Conservation (phyloP, 176 grass and related monocot species). For the Calamus simplicifolius region DNA sequence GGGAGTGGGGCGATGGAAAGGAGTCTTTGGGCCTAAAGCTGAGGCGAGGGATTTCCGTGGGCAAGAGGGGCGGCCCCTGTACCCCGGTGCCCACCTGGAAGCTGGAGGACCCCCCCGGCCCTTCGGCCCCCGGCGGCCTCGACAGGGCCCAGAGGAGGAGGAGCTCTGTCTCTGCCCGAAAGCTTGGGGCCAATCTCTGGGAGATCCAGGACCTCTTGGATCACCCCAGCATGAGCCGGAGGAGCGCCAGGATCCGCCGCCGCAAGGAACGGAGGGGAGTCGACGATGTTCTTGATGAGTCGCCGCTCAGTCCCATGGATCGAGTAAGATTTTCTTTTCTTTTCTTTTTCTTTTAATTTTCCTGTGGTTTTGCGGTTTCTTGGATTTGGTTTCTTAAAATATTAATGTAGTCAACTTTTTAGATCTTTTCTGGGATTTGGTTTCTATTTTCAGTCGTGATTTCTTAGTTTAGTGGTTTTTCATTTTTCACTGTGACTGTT, state of each 20-base stretch:
- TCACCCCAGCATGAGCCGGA: neutral
- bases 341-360: no score
- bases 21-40: slow-evolving; percentile 25
- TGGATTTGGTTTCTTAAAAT: no score
- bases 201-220: slow-evolving; percentile 62
- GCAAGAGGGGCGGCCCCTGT: slow-evolving; percentile 30
- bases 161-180: slow-evolving; percentile 63
- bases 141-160: slow-evolving; percentile 20
- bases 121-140: neutral
- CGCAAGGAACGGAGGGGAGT: slow-evolving; percentile 23
- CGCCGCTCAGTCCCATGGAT: slow-evolving; percentile 20
- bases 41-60: slow-evolving; percentile 20
- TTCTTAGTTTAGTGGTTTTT: no score
- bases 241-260: slow-evolving; percentile 27
- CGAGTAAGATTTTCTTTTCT: slow-evolving; percentile 32
- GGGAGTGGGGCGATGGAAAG: slow-evolving; percentile 7
- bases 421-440: no score
- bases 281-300: neutral
- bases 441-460: no score
- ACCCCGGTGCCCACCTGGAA: slow-evolving; percentile 73
- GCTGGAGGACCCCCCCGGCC: slow-evolving; percentile 37
- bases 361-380: no score
- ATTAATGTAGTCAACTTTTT: no score
- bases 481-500: no score
- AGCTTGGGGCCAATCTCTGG: slow-evolving; percentile 91